Base-by-base conservation (phyloP, 2,329 filamentous ascomycete species). In the Fusarium sp. region DNA sequence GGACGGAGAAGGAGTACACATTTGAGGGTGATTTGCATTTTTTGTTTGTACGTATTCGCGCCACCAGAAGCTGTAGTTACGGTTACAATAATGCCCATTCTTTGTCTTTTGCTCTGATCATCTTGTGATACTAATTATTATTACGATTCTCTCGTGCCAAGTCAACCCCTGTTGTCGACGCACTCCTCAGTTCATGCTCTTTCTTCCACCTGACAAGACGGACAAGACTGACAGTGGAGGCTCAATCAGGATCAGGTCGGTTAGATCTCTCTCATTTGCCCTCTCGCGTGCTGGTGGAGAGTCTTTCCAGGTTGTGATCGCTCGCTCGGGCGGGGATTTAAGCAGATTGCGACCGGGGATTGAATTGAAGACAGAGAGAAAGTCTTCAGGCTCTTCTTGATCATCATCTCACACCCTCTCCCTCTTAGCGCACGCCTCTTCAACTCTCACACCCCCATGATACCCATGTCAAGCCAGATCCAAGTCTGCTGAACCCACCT, bases 191-290 rank as follows among this genome's bases (percentile, higher is more conserved):
- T 73, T 63, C 40, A 56, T 65, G 60, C 60, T 47, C 30, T 42
- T 10, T 37, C 33, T 57, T 43, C 57, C 52, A 59, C 56, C 65
- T 66, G 54, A 67, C 19, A 28, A 28, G 19, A 53, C 23, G 32
- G 54, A 64, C 23, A 53, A 53, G 23, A 53, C 33, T 32, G 49
- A 15, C 60, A 58, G 66, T 33, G 64, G 66, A 69, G 50, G 66
- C 63, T 67, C 63, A 35, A 47, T 43, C 43, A 65, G 61, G 57
- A 47, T 43, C 43, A 65, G 61, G 57, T 70, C 73, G 75, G 66
- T 54, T 70, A 76, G 75, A 78, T 78, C 73, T 76, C 69, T 78
- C 69, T 76, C 69, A 77, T 78, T 78, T 76, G 60, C 66, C 59
- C 63, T 77, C 73, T 76, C 58, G 67, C 73, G 68, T 77, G 68